Conservation (phyloP, 306 rosid species). For the Quercus alba region DNA sequence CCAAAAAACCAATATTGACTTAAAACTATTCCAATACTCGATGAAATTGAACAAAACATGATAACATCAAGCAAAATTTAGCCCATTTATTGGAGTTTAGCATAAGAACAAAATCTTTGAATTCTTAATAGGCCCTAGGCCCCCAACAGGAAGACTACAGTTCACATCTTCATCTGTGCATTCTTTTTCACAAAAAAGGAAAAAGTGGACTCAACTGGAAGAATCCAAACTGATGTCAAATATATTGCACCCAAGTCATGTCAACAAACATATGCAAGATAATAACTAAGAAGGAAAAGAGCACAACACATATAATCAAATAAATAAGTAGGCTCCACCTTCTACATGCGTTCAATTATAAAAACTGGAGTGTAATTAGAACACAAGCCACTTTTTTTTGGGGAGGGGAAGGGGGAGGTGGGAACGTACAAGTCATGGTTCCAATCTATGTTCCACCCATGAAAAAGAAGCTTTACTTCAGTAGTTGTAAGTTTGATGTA, state of each 20-base stretch:
- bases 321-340: neutral
- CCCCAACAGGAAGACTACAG: no score
- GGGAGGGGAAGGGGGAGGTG: no score
- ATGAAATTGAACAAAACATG: neutral
- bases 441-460: neutral
- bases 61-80: neutral
- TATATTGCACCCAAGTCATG: neutral
- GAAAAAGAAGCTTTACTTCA: no score
- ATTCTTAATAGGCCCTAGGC: neutral
- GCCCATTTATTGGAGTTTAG: neutral
- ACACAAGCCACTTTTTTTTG: neutral
- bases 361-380: neutral
- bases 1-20: neutral
- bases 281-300: neutral
- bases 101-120: neutral
- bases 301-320: neutral
- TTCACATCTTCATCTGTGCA: no score
- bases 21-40: neutral
- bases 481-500: no score
- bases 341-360: neutral
- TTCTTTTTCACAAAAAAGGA: no score
- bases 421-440: neutral
- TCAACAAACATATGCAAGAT: neutral
- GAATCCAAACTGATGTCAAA: no score
- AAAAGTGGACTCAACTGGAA: no score